Base-by-base conservation (phyloP, 768 basidiomycete species). In the Amanita pseudoporphyria region DNA sequence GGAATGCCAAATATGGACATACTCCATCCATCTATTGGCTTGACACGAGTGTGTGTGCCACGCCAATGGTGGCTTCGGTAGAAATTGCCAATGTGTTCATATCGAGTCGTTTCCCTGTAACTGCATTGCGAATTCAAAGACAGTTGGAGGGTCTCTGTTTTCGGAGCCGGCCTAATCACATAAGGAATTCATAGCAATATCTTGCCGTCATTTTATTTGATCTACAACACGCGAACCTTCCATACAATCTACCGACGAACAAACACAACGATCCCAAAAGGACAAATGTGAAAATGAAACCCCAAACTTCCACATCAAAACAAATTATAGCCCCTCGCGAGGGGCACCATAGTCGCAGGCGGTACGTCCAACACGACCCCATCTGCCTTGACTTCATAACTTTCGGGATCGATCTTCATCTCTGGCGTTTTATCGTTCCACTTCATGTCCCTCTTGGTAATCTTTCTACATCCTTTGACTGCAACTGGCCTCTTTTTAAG, bases 361-460 rank as follows among this genome's bases (percentile, higher is more conserved):
- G 70, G 78, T 0, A 94, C 76, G 58, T 91, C 89, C 60, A 76
- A 77, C 47, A 89, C 64, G 19, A 74, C 78, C 3, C 82, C 92
- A 63, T 95, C 86, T 7, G 88, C 91, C 14, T 68, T 67, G 3
- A 98, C 96, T 37, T 85, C 85, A 59, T 93, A 97, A 40, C 70
- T 87, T 69, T 98, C 95, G 1, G 96, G 85, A 61, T 99, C 92
- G 31, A 99, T 94, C 42, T 53, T 71, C 81, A 99, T 90, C 63
- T 71, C 73, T 2, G 96, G 96, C 54, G 81, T 79, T 42, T 72
- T 65, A 46, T 80, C 72, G 64, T 99, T 99, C 82, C 82, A 88
- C 67, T 96, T 97, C 90, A 97, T 94, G 60, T 91, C 81, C 61
- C 76, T 77, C 74, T 99, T 98, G 19, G 64, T 76, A 51, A 99